Evolutionary conservation across 345 rosid genomes (phyloP), one percentile per base, ranked within the genome.

Genomic region (Kernera saxatilis): DNA sequence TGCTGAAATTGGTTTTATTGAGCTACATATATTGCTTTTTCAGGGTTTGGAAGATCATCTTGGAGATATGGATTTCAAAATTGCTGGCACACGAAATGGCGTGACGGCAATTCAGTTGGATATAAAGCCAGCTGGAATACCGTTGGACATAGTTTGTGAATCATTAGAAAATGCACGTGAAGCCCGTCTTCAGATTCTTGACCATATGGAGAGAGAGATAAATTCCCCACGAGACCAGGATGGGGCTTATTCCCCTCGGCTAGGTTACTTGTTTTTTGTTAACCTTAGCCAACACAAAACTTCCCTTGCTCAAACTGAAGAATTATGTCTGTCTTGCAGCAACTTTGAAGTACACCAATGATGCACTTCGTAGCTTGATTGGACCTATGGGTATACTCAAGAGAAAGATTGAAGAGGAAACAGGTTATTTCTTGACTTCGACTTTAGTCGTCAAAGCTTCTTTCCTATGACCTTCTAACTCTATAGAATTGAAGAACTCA

Each of bases 21-120:
- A 32, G 10, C 12, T 15, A 17, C 49, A 19, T 69, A 21, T 33
- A 29, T 49, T 48, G 22, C 17, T 18, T 74, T 66, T 63, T 15
- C 72, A 94, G 97, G 99, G 99, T 52, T 78, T 94, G 54, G 99
- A 94, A 87, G 99, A 94, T 83, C 99, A 94, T 82, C 74, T 91
- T 13, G 99, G 99, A 64, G 99, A 94, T 74, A 94, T 94, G 97
- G 99, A 94, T 76, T 94, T 94, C 81, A 94, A 94, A 82, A 87
- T 94, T 73, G 93, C 99, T 36, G 99, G 99, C 59, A 94, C 97
- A 14, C 79, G 91, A 71, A 85, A 80, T 49, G 97, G 99, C 74
- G 80, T 94, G 55, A 91, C 95, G 0, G 96, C 97, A 30, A 91
- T 94, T 82, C 97, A 94, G 61, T 79, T 94, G 81, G 99, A 94